phyloP scores from a whole-genome alignment of 2,329 filamentous ascomycete genomes.

The Dactylellina parvicollis region DNA sequence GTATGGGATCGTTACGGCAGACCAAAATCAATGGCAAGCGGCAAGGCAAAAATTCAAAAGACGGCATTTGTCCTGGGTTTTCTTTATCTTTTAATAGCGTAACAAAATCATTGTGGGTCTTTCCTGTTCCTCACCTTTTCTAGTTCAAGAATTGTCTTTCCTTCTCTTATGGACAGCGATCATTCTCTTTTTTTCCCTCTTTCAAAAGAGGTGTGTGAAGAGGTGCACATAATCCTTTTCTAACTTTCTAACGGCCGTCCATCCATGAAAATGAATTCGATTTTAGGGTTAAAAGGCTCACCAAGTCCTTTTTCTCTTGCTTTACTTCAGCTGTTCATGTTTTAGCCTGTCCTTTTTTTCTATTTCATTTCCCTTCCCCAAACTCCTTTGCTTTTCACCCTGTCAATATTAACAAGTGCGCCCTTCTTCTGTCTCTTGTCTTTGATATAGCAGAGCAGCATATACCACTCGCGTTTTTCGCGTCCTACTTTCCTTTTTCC shows the following conservation, averaged over 20 bases:
- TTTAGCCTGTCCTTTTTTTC: background rate
- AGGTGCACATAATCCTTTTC: slow-evolving; percentile 39
- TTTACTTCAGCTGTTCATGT: slow-evolving; percentile 8
- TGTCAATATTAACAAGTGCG: slow-evolving; percentile 44
- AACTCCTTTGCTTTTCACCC: slow-evolving; percentile 23
- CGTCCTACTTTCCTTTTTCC: slow-evolving; percentile 9
- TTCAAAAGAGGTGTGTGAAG: slow-evolving; percentile 42
- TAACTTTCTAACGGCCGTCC: slow-evolving; percentile 40
- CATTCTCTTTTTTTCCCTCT: slow-evolving; percentile 27
- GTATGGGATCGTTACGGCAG: slow-evolving; percentile 52
- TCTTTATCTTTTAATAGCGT: slow-evolving; percentile 45
- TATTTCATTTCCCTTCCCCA: no score
- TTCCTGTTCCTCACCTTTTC: slow-evolving; percentile 22
- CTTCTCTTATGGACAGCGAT: slow-evolving; percentile 28
- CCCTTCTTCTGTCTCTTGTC: slow-evolving; percentile 5
- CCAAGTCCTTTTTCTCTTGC: slow-evolving; percentile 19
- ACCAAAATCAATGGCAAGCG: slow-evolving; percentile 28
- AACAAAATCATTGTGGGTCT: slow-evolving; percentile 38
- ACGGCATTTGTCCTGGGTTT: slow-evolving; percentile 50
- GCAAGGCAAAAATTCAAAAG: slow-evolving; percentile 46
- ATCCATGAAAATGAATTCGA: slow-evolving; percentile 48
- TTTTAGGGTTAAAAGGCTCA: slow-evolving; percentile 10
- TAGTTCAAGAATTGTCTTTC: slow-evolving; percentile 40
- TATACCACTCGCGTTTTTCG: slow-evolving; percentile 10
- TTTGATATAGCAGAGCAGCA: slow-evolving; percentile 43